Base-by-base conservation (phyloP, 257 asterid species). In the Penstemon eatonii region DNA sequence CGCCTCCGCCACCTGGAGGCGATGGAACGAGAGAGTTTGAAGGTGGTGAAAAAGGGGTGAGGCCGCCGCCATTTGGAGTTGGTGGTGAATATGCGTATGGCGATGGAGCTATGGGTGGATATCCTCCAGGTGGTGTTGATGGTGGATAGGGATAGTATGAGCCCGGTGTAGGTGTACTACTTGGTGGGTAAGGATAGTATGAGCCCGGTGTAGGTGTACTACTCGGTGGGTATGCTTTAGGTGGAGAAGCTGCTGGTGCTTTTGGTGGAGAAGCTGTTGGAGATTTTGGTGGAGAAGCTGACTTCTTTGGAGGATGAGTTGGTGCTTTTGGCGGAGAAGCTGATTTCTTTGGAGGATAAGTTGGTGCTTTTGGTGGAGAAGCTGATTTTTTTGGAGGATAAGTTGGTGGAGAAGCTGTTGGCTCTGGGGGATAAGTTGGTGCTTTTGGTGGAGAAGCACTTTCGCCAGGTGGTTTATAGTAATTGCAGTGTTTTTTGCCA, bases 1-100 rank as follows among this genome's bases (percentile, higher is more conserved):
- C 71, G 25, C 67, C 67, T 33, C 82, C 79, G 66, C 92, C 88
- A 36, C 84, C 76, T 0, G 83, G 75, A 18, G 84, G 75, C 0
- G 91, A 84, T 0, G 88, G 70, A 5, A 65, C 75, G 36, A 71
- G 43, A 60, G 60, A 39, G 40, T 18, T 5, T 4, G 75, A 37
- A 0, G 88, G 84, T 2, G 86, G 88, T 9, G 80, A 40, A 3
- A 62, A 37, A 2, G 78, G 83, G 4, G 81, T 36, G 54, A 73
- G 65, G 47, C 75, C 74, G 57, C 12, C 36, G 49, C 73, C 72
- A 59, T 18, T 41, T 13, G 78, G 67, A 19, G 68, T 10, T 0
- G 79, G 66, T 36, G 83, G 80, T 6, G 63, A 51, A 45, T 82
- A 80, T 11, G 69, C 50, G 64, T 66, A 54, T 2, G 80, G 81